phyloP scores from a whole-genome alignment of 2,329 filamentous ascomycete species.

The Penicillium brasilianum region DNA sequence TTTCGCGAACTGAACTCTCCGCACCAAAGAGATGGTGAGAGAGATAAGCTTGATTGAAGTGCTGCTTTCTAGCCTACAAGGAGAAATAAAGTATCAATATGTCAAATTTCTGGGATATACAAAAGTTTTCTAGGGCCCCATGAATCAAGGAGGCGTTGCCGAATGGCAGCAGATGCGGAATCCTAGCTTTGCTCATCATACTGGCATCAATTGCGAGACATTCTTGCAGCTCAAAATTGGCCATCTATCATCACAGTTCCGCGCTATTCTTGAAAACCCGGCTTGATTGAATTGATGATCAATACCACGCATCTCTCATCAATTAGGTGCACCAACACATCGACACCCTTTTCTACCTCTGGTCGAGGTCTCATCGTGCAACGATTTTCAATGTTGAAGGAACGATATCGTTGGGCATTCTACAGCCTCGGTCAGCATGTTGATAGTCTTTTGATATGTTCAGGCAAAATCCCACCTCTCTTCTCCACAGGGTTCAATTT shows the following conservation, averaged over 20 bases:
- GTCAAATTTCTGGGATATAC: not conserved
- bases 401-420: not conserved
- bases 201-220: not conserved
- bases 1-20: conserved; percentile 54
- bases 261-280: too few species aligned
- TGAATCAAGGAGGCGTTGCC: not conserved
- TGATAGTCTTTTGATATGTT: not conserved
- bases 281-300: not conserved
- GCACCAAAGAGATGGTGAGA: conserved; percentile 55
- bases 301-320: not conserved
- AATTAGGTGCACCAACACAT: not conserved
- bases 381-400: not conserved
- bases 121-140: not conserved
- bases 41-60: not conserved
- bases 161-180: not conserved
- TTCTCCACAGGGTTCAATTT: not conserved
- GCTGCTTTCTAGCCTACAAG: not conserved
- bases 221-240: not conserved
- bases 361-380: not conserved
- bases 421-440: not conserved
- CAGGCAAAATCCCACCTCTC: not conserved
- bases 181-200: not conserved
- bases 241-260: not conserved
- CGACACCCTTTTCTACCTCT: not conserved
- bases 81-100: too few species aligned